phyloP scores from a whole-genome alignment of 2,329 filamentous ascomycete species.

The Verticillium albo-atrum region DNA sequence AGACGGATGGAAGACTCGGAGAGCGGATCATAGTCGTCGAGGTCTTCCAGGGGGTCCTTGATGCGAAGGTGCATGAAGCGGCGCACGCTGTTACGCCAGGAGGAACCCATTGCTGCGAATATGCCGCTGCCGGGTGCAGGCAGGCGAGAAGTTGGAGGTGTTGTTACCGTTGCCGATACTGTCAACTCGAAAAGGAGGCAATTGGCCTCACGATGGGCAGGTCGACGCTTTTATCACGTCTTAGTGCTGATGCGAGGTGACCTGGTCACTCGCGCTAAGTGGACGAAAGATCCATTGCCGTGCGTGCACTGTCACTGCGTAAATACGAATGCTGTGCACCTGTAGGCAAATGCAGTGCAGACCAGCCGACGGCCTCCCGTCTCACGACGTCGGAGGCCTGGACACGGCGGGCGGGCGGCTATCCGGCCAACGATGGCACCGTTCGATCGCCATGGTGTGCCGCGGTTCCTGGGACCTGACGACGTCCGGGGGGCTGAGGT shows the following conservation, averaged over 20 bases:
- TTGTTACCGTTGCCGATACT: not conserved
- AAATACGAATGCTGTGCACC: not conserved
- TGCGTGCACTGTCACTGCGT: not conserved
- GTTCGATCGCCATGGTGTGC: not conserved
- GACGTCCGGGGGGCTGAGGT: not conserved
- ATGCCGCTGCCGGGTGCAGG: not conserved
- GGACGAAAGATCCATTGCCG: not conserved
- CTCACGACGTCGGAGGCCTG: not conserved
- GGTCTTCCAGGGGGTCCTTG: not conserved
- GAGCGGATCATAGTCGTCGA: not conserved
- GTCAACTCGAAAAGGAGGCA: not conserved
- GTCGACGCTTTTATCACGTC: not conserved
- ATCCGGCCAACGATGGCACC: not conserved
- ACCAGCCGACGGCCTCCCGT: not conserved
- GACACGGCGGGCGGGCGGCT: not conserved
- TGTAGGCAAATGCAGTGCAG: not conserved
- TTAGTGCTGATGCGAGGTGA: not conserved
- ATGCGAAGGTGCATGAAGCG: not conserved
- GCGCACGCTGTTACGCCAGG: not conserved
- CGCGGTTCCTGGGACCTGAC: not conserved
- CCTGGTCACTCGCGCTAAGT: not conserved
- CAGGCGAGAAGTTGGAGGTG: not conserved
- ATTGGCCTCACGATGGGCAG: not conserved
- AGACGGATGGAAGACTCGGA: not conserved
- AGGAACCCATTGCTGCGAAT: not conserved